These are phyloP conservation scores for Pythium rhizo-oryzae DNA, from an alignment of 352 stramenopile genomes.

Conservation along the genomic window DNA sequence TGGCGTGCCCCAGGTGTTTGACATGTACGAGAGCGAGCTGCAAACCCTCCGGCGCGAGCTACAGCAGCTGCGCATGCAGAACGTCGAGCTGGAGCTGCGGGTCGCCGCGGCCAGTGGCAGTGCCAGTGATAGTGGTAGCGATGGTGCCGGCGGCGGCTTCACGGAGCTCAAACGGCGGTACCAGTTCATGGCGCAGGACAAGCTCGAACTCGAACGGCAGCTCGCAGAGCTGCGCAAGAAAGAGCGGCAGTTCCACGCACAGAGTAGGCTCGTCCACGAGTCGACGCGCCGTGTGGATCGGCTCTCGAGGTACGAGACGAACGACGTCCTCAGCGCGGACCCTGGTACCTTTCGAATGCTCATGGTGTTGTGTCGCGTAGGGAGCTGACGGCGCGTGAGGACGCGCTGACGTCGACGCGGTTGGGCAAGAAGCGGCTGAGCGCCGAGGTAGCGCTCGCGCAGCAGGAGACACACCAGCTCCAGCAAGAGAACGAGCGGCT, in stretches of 20 bases:
- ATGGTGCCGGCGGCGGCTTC: too few relatives aligned
- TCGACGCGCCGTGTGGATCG: conserved; percentile 68
- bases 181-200: conserved; percentile 58
- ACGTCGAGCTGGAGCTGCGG: conserved; percentile 69
- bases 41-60: conserved; percentile 52
- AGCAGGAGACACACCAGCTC: conserved; percentile 56
- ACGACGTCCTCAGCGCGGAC: too few relatives aligned
- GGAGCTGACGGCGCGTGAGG: conserved; percentile 58
- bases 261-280: conserved; percentile 64
- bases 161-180: conserved; percentile 73
- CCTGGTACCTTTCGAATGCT: too few relatives aligned
- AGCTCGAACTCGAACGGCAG: conserved; percentile 55
- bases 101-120: too few relatives aligned
- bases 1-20: conserved; percentile 53
- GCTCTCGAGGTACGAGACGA: conserved; percentile 67
- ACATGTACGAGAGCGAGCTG: conserved; percentile 77
- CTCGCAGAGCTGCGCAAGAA: conserved; percentile 56
- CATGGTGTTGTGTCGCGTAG: conserved; percentile 20
- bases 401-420: conserved; percentile 50
- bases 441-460: conserved; percentile 57
- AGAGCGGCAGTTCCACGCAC: conserved; percentile 68
- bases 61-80: conserved; percentile 57
- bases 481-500: conserved; percentile 68
- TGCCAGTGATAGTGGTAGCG: too few relatives aligned
- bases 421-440: conserved; percentile 55